These are phyloP conservation scores for Sclerotinia minor DNA, from an alignment of 2,329 filamentous ascomycete species.

Conservation along the genomic window DNA sequence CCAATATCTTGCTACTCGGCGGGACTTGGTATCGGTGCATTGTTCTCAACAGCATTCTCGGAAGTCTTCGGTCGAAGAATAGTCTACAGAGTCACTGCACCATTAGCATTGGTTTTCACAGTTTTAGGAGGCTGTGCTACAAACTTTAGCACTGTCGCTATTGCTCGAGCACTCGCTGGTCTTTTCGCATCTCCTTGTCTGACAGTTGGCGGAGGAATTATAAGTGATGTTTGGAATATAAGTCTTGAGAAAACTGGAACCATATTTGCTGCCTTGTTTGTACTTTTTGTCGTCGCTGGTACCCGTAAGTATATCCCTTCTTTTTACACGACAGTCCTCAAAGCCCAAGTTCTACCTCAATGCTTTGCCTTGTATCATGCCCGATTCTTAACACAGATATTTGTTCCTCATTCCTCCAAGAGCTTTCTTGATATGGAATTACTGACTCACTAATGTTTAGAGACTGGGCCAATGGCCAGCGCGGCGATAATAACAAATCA, in stretches of 20 bases:
- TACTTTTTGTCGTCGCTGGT: constrained; percentile 18
- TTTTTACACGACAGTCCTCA: not conserved
- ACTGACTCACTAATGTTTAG: not conserved
- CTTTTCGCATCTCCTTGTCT: constrained; percentile 23
- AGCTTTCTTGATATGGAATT: not conserved
- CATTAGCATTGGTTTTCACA: constrained; percentile 26
- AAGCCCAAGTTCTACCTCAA: not conserved
- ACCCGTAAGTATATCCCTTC: constrained; percentile 6
- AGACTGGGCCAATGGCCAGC: constrained; percentile 25
- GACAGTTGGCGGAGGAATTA: constrained; percentile 22
- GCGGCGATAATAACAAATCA: constrained; percentile 17
- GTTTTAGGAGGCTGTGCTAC: constrained; percentile 19
- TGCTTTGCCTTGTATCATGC: not conserved
- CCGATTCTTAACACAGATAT: too few species aligned
- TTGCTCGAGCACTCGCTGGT: constrained; percentile 25
- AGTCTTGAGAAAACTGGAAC: constrained; percentile 26
- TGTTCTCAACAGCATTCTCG: constrained; percentile 22
- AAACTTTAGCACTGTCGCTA: constrained; percentile 13
- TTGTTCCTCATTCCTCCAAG: too few species aligned
- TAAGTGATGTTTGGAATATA: constrained; percentile 29
- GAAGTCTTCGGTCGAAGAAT: constrained; percentile 26
- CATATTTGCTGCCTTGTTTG: constrained; percentile 25
- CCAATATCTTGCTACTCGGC: constrained; percentile 26
- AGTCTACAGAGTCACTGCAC: constrained; percentile 23
- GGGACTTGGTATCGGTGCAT: constrained; percentile 27